A percentile compares a stretch with the other conserved stretches of the same genome.
Conservation (phyloP, 345 rosid species). For the Lumnitzera littorea region DNA sequence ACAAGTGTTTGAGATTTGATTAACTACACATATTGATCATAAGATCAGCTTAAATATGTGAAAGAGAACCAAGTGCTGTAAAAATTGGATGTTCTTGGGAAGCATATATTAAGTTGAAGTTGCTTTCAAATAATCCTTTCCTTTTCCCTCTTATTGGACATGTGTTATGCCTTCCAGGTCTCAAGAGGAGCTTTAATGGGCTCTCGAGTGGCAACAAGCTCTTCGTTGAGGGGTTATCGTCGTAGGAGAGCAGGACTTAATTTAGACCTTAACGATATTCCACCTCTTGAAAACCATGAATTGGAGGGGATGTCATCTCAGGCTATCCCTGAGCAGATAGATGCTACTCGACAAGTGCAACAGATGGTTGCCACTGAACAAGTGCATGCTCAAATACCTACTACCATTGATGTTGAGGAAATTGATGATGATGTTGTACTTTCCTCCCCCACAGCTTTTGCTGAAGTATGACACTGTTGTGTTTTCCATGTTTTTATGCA, state of each 20-base stretch:
- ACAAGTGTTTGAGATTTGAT: too few relatives aligned
- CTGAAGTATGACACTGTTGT: conserved; percentile 36
- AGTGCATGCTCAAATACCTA: conserved; percentile 18
- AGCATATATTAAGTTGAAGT: too few relatives aligned
- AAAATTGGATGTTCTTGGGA: too few relatives aligned
- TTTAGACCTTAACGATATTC: conserved; percentile 34
- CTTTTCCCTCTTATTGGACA: not conserved
- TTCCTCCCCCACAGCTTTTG: conserved; percentile 70
- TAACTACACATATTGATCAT: too few relatives aligned
- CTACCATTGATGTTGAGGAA: conserved; percentile 63
- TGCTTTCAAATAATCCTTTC: not conserved
- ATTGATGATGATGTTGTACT: conserved; percentile 77
- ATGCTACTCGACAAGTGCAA: not conserved
- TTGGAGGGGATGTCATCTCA: conserved; percentile 50
- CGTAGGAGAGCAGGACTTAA: conserved; percentile 45
- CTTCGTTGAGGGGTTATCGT: conserved; percentile 39
- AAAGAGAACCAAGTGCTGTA: too few relatives aligned
- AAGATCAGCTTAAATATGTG: too few relatives aligned
- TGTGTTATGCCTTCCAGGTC: not conserved
- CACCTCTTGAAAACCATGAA: conserved; percentile 44
- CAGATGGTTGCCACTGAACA: conserved; percentile 20
- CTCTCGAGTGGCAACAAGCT: conserved; percentile 24
- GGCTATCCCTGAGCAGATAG: conserved; percentile 9
- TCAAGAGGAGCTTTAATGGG: conserved; percentile 28
- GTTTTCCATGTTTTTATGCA: conserved; percentile 5